Conservation (phyloP, 2,329 filamentous ascomycete genomes). For the Microcyclosporella mali region DNA sequence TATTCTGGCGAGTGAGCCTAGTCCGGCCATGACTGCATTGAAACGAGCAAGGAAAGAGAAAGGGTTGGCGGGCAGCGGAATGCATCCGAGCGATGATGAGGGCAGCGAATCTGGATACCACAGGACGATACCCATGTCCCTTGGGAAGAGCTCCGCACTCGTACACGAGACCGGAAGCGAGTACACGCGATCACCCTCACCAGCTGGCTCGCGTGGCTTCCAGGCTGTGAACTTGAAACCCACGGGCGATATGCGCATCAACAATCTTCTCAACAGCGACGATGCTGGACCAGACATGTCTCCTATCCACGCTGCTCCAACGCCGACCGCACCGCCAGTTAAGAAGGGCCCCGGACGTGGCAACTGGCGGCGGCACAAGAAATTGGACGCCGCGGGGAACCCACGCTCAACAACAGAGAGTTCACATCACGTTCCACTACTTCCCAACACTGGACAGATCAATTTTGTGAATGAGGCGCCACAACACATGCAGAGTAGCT, state of each 20-base stretch:
- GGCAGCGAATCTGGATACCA: slow-evolving; percentile 25
- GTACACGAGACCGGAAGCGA: slow-evolving; percentile 37
- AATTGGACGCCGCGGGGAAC: slow-evolving; percentile 15
- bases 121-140: slow-evolving; percentile 12
- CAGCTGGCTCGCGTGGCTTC: slow-evolving; percentile 29
- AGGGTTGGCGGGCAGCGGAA: slow-evolving; percentile 29
- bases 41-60: slow-evolving; percentile 46
- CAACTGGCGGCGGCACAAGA: slow-evolving; percentile 43
- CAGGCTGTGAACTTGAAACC: slow-evolving; percentile 36
- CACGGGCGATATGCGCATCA: slow-evolving; percentile 43
- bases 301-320: slow-evolving; percentile 17
- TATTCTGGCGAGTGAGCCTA: slow-evolving; percentile 70
- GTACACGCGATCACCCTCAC: slow-evolving; percentile 41
- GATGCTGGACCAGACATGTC: slow-evolving; percentile 26
- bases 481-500: slow-evolving; percentile 8
- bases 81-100: slow-evolving; percentile 27
- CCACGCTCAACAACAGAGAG: slow-evolving; percentile 2
- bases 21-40: slow-evolving; percentile 53
- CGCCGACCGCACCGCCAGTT: slow-evolving; percentile 18
- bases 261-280: slow-evolving; percentile 44
- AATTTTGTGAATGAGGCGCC: slow-evolving; percentile 25
- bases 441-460: slow-evolving; percentile 28
- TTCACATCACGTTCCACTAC: slow-evolving; percentile 29
- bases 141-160: slow-evolving; percentile 11
- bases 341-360: slow-evolving; percentile 45